Evolutionary conservation across 2,329 filamentous ascomycete genomes (phyloP).

Genomic region (Allantophomopsis lycopodina): DNA sequence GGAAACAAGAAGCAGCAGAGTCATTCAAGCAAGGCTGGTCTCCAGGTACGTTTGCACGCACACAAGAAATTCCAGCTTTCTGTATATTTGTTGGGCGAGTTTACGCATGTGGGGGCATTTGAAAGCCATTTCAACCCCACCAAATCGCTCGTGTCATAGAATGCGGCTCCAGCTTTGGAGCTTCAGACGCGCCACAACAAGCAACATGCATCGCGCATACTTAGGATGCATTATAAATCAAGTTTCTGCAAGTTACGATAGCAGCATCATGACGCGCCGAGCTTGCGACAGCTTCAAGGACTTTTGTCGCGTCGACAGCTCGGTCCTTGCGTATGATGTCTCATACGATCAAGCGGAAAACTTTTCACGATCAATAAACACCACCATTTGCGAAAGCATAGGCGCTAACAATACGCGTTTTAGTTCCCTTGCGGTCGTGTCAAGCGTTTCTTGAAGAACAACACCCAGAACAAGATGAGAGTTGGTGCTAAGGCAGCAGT

Average conservation of each 20-base stretch:
- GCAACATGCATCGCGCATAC: no score
- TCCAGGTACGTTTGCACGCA: conserved; percentile 17
- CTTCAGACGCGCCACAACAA: no score
- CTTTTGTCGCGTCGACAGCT: no score
- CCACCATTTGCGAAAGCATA: background rate
- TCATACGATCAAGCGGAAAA: background rate
- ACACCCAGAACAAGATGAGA: conserved; percentile 99
- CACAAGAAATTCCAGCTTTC: background rate
- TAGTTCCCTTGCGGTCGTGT: conserved; percentile 99
- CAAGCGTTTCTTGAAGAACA: conserved; percentile 98
- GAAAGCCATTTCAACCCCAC: conserved; percentile 2
- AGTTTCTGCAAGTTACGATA: no score
- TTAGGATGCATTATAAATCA: no score
- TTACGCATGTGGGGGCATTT: background rate
- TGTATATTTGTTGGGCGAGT: background rate
- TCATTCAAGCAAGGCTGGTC: conserved; percentile 21
- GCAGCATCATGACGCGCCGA: no score
- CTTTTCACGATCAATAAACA: background rate
- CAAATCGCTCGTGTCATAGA: conserved; percentile 3
- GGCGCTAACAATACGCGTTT: conserved; percentile 17
- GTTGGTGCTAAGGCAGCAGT: conserved; percentile 97
- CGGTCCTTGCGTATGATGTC: no score
- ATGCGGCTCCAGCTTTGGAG: background rate
- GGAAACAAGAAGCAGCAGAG: conserved; percentile 21
- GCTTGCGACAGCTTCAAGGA: no score